Base-by-base conservation (phyloP, 2,329 filamentous ascomycete genomes). In the Colletotrichum paranaense region DNA sequence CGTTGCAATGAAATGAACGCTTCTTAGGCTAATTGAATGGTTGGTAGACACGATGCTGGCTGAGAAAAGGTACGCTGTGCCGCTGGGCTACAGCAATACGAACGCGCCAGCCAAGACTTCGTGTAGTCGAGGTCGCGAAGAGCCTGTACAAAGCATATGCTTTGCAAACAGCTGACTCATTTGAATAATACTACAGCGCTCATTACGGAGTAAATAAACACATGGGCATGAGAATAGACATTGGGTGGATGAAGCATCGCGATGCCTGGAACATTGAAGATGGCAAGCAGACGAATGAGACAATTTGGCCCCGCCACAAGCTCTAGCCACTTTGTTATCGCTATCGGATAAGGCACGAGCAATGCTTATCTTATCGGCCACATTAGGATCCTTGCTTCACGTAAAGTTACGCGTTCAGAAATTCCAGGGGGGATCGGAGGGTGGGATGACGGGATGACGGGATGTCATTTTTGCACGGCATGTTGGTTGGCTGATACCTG, bases 81-180 rank as follows among this genome's bases (percentile, higher is more conserved):
- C 68, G 57, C 68, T 58, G 38, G 7, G 57, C 38, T 42, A 26
- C 64, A 72, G 64, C n/a, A 68, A 57, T 38, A 62, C 52, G 68
- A 63, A 57, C 19, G 32, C 30, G 16, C 52, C 24, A 53, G 35
- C 32, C 35, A 49, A 46, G 1, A 42, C 11, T 38, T 9, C 30
- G 22, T 32, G 9, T 14, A n/a, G 28, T 55, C 38, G 11, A 16
- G 28, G 22, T 19, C 14, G 28, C 30, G 49, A 68, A 19, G 24
- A 57, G 1, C n/a, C 22, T 9, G 8, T n/a, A n/a, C 19, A 11
- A 0, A 12, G 32, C 5, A 5, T 35, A 22, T 22, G 19, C 1
- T 8, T n/a, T 2, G 9, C n/a, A 52, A 14, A 19, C 1, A 19
- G 9, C 3, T 24, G n/a, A 26, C 16, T 12, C n/a, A 24, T 19